phyloP scores from a whole-genome alignment of 1,284 basidiomycete species.

The Ganoderma leucocontextum region DNA sequence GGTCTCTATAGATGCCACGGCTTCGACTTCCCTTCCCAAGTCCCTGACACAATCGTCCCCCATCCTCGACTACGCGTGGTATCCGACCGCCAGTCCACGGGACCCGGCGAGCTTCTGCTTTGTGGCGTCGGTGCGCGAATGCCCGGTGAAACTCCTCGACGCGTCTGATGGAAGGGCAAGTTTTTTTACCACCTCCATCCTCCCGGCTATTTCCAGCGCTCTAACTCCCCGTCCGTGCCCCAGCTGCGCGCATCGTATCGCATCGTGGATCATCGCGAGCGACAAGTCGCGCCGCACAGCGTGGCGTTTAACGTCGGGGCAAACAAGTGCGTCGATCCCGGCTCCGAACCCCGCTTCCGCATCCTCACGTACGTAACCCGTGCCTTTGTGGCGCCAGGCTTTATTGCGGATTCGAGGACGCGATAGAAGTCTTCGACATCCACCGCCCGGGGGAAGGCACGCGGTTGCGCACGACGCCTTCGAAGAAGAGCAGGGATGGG shows the following conservation, averaged over 20 bases:
- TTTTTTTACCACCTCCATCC: conserved; percentile 25
- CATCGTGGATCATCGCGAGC: conserved; percentile 91
- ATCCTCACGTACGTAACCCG: conserved; percentile 22
- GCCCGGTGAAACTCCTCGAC: conserved; percentile 84
- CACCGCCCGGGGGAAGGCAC: conserved; percentile 75
- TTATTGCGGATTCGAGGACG: conserved; percentile 90
- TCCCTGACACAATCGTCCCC: conserved; percentile 64
- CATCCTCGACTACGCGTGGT: conserved; percentile 83
- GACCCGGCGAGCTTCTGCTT: conserved; percentile 81
- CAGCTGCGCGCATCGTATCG: conserved; percentile 90
- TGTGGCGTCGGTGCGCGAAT: conserved; percentile 80
- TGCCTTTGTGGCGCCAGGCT: conserved; percentile 56
- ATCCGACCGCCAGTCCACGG: conserved; percentile 70
- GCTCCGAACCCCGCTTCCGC: conserved; percentile 6
- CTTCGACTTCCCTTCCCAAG: conserved; percentile 17
- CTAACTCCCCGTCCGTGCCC: background rate
- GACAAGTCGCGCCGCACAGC: conserved; percentile 85
- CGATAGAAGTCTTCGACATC: conserved; percentile 90
- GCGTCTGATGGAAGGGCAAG: conserved; percentile 79
- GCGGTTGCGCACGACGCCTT: conserved; percentile 77
- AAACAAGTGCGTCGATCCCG: conserved; percentile 60
- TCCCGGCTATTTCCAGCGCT: conserved; percentile 12
- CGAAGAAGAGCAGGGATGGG: conserved; percentile 83
- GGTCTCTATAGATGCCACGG: conserved; percentile 17
- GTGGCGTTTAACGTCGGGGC: conserved; percentile 79